Evolutionary conservation across 176 grass and related monocot species (phyloP).

Genomic region (Oryza meyeriana): DNA sequence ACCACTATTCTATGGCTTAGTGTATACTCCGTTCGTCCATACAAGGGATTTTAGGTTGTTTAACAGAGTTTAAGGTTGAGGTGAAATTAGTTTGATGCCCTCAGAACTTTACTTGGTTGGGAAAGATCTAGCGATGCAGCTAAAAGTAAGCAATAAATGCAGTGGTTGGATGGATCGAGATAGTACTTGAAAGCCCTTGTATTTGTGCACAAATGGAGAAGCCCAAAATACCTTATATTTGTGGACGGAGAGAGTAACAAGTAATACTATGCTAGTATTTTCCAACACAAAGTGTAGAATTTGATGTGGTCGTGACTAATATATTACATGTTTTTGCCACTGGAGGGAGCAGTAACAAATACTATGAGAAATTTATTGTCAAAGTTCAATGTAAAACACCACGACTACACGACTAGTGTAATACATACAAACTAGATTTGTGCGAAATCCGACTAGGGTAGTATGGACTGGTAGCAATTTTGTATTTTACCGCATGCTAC

Average conservation of each 20-base stretch:
- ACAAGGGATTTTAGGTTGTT: too few species aligned
- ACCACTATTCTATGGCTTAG: neutral
- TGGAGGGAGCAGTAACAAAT: neutral
- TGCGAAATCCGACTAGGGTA: neutral
- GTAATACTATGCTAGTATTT: neutral
- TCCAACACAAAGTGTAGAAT: neutral
- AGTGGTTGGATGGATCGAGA: too few species aligned
- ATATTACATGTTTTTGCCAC: neutral
- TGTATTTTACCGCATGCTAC: neutral
- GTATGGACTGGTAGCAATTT: neutral
- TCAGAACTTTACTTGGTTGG: too few species aligned
- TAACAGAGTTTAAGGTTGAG: too few species aligned
- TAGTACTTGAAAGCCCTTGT: too few species aligned
- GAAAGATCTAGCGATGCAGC: too few species aligned
- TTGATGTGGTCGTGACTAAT: neutral
- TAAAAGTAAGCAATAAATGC: too few species aligned
- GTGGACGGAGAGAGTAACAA: too few species aligned
- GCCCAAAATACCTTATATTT: too few species aligned
- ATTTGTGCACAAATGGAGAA: too few species aligned
- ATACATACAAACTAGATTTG: neutral
- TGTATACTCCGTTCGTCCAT: too few species aligned
- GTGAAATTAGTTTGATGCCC: too few species aligned
- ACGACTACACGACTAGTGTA: neutral
- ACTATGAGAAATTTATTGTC: neutral
- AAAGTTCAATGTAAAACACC: neutral